Conservation (phyloP, 2,329 filamentous ascomycete genomes). For the Epichloe amarillans region DNA sequence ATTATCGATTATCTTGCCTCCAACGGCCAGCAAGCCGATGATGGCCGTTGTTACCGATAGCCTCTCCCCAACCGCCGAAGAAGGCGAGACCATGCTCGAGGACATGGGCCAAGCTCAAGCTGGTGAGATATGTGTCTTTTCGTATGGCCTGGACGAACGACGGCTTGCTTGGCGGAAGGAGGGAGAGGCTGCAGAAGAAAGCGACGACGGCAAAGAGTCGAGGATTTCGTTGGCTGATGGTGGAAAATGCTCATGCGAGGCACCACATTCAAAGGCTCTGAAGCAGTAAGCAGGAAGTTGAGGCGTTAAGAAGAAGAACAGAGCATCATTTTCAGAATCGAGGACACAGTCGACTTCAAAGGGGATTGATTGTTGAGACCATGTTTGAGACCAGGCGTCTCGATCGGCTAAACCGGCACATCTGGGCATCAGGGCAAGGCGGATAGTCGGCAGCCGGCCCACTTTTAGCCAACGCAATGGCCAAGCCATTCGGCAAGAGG, state of each 20-base stretch:
- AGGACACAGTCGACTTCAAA: neutral
- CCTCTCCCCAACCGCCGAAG: slow-evolving; percentile 10
- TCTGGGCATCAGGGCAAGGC: neutral
- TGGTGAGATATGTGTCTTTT: neutral
- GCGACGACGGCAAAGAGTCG: neutral
- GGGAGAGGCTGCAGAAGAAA: neutral
- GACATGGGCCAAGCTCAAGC: neutral
- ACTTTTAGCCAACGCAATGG: neutral
- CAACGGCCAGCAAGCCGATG: slow-evolving; percentile 23
- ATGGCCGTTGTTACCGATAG: slow-evolving; percentile 24
- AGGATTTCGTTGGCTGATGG: neutral
- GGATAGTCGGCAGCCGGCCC: slow-evolving; percentile 6
- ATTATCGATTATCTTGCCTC: slow-evolving; percentile 20
- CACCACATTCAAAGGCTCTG: neutral
- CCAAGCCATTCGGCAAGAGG: neutral
- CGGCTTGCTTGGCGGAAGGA: neutral
- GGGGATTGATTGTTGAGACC: neutral
- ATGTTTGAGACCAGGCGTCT: neutral
- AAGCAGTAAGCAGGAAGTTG: neutral
- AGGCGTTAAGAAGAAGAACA: neutral
- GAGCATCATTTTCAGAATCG: neutral
- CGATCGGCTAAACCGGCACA: slow-evolving; percentile 5
- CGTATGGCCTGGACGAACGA: neutral
- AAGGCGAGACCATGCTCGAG: slow-evolving; percentile 1
- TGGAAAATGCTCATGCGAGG: neutral